These are phyloP conservation scores for Phlegmacium glaucopus DNA, from an alignment of 768 basidiomycete species.

Conservation along the genomic window DNA sequence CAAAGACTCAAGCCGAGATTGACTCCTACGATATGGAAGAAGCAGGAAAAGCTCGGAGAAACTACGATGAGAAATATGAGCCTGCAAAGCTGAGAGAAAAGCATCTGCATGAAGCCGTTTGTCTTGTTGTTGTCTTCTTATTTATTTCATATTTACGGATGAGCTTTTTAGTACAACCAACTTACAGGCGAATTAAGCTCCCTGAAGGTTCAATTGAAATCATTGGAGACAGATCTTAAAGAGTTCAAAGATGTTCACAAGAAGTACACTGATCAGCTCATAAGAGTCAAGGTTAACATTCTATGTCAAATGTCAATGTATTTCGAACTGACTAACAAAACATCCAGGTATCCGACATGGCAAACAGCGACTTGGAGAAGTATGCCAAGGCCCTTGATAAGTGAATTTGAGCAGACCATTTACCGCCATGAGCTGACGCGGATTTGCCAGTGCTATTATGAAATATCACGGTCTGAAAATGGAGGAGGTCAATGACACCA, in stretches of 20 bases:
- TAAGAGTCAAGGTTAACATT: slow-evolving; percentile 81
- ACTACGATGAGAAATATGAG: slow-evolving; percentile 79
- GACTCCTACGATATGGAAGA: slow-evolving; percentile 79
- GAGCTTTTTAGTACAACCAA: slow-evolving; percentile 59
- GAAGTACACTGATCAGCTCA: slow-evolving; percentile 84
- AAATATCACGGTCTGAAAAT: slow-evolving; percentile 96
- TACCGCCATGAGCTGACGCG: too few relatives aligned
- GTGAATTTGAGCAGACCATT: slow-evolving; percentile 34
- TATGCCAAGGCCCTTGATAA: slow-evolving; percentile 97
- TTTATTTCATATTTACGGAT: neutral
- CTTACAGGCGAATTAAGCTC: slow-evolving; percentile 82
- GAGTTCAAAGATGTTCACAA: slow-evolving; percentile 88
- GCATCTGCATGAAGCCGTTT: slow-evolving; percentile 64
- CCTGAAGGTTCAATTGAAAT: slow-evolving; percentile 60
- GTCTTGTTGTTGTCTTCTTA: slow-evolving; percentile 13
- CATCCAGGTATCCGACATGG: slow-evolving; percentile 91
- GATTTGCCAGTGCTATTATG: slow-evolving; percentile 82
- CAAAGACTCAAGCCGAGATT: slow-evolving; percentile 65
- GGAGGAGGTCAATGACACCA: slow-evolving; percentile 99
- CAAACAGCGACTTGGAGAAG: slow-evolving; percentile 95
- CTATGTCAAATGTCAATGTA: neutral
- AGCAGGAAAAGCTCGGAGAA: slow-evolving; percentile 78
- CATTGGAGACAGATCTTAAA: slow-evolving; percentile 64
- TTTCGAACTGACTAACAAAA: neutral
- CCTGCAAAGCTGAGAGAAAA: slow-evolving; percentile 71